phyloP scores from a whole-genome alignment of 345 rosid species.

The Viola odorata region DNA sequence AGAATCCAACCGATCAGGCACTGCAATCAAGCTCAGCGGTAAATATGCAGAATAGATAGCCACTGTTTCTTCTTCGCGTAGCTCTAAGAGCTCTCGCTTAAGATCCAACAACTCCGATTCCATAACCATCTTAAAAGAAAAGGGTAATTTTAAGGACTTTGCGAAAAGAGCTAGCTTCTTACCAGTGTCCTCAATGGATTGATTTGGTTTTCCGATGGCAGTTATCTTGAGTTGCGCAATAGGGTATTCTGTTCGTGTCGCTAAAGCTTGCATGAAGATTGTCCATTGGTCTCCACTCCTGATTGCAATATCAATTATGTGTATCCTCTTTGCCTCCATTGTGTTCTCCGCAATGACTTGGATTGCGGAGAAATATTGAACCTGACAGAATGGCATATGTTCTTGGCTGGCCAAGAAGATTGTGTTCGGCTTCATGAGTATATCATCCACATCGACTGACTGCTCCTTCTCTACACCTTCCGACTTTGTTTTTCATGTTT shows the following conservation, averaged over 20 bases:
- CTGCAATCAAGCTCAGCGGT: constrained; percentile 19
- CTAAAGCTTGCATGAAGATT: constrained; percentile 29
- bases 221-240: constrained; percentile 29
- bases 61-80: constrained; percentile 36
- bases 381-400: constrained; percentile 25
- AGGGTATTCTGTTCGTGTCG: constrained; percentile 6
- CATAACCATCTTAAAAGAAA: constrained; percentile 36
- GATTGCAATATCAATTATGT: constrained; percentile 32
- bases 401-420: not conserved
- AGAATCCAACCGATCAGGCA: constrained; percentile 34
- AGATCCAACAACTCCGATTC: constrained; percentile 44
- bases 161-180: constrained; percentile 39
- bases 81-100: constrained; percentile 35
- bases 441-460: not conserved
- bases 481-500: constrained; percentile 8
- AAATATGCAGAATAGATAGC: constrained; percentile 23
- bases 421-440: not conserved
- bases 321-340: constrained; percentile 23
- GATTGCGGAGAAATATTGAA: constrained; percentile 22
- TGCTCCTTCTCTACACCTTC: not conserved
- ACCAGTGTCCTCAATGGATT: constrained; percentile 35
- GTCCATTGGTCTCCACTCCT: constrained; percentile 22
- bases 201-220: constrained; percentile 25
- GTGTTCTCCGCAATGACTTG: constrained; percentile 30
- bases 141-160: constrained; percentile 31